phyloP scores from a whole-genome alignment of 352 stramenopile species.

The Pythium biforme region DNA sequence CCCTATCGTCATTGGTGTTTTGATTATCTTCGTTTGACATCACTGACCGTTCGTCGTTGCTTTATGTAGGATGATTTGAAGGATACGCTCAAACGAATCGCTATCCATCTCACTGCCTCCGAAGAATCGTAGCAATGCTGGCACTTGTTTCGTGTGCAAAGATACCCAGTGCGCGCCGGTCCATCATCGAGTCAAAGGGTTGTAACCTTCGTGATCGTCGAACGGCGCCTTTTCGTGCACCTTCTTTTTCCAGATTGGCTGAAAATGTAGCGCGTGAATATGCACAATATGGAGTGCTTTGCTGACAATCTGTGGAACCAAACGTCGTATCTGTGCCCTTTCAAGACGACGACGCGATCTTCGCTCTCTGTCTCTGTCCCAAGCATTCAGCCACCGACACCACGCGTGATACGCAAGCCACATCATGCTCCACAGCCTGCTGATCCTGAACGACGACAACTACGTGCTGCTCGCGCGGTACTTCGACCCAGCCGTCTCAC shows the following conservation, averaged over 20 bases:
- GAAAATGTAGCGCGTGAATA: no score
- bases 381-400: no score
- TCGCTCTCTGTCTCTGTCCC: no score
- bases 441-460: slow-evolving; percentile 62
- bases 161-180: no score
- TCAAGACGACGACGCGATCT: no score
- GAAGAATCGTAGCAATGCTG: slow-evolving; percentile 11
- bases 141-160: no score
- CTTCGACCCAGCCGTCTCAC: slow-evolving; percentile 45
- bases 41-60: not conserved
- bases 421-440: slow-evolving; percentile 63
- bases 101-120: slow-evolving; percentile 28
- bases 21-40: not conserved
- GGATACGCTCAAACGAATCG: slow-evolving; percentile 48
- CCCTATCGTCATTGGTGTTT: no score
- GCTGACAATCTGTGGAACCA: no score
- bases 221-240: not conserved
- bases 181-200: not conserved
- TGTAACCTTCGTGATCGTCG: not conserved
- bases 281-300: not conserved
- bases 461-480: slow-evolving; percentile 69
- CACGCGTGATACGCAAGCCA: not conserved
- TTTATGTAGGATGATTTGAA: slow-evolving; percentile 45
- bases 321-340: not conserved
- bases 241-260: not conserved